Percentiles rank a stretch among this genome's conserved stretches.
Conservation (phyloP, 1,284 basidiomycete genomes). For the Trichosporon sp. region DNA sequence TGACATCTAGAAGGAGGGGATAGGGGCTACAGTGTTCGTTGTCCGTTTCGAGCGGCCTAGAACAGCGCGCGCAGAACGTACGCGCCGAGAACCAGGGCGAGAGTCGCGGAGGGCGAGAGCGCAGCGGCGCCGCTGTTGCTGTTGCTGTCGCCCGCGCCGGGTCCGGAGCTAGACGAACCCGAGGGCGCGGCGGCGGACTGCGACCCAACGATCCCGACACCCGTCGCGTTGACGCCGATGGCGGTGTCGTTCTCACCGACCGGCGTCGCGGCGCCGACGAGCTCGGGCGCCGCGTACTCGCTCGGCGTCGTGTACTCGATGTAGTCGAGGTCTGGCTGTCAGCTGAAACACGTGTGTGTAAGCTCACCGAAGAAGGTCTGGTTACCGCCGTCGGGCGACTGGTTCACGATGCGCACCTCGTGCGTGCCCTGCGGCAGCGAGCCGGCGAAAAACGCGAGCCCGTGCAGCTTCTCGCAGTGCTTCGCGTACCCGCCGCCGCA, state of each 20-base stretch:
- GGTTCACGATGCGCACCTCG: slow-evolving; percentile 39
- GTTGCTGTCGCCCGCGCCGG: neutral
- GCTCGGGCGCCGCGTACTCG: slow-evolving; percentile 3
- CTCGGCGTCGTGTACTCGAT: slow-evolving; percentile 43
- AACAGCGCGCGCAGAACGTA: neutral
- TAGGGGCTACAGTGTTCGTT: neutral
- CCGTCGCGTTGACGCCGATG: neutral
- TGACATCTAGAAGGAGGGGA: neutral
- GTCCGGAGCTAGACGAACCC: neutral
- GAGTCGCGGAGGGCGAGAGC: neutral
- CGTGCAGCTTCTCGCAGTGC: slow-evolving; percentile 49
- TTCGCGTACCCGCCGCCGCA: slow-evolving; percentile 43
- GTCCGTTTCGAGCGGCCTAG: no score
- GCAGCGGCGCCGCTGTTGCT: neutral
- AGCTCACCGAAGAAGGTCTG: slow-evolving; percentile 47
- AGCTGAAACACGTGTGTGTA: neutral
- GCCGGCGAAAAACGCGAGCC: slow-evolving; percentile 39
- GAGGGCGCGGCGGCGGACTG: neutral
- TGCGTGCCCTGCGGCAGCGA: slow-evolving; percentile 38
- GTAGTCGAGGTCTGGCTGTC: slow-evolving; percentile 45
- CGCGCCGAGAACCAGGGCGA: neutral
- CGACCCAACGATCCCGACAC: neutral
- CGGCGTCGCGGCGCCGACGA: neutral
- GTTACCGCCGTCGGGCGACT: slow-evolving; percentile 28
- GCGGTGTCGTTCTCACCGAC: neutral